phyloP scores from a whole-genome alignment of 177 flowering plant genomes.

The Telopea speciosissima region DNA sequence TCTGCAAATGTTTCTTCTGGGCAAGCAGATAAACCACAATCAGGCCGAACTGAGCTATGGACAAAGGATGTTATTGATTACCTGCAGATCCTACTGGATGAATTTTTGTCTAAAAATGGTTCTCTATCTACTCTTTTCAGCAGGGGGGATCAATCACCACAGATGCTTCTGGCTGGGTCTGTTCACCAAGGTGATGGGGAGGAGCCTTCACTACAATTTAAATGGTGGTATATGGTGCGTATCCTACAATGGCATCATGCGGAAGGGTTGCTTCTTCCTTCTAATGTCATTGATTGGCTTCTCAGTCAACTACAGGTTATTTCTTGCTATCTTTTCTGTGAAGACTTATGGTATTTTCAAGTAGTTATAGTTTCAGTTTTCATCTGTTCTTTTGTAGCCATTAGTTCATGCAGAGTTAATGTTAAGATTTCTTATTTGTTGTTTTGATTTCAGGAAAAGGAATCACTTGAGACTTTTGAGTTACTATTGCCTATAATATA shows the following conservation, averaged over 20 bases:
- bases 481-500: slow-evolving; percentile 77
- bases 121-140: slow-evolving; percentile 36
- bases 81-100: slow-evolving; percentile 77
- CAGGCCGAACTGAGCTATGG: slow-evolving; percentile 84
- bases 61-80: slow-evolving; percentile 93
- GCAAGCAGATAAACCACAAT: slow-evolving; percentile 56
- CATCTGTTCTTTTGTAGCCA: not conserved
- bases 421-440: slow-evolving; percentile 5
- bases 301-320: slow-evolving; percentile 77
- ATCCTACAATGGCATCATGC: slow-evolving; percentile 87
- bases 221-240: slow-evolving; percentile 95
- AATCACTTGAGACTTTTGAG: slow-evolving; percentile 58
- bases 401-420: not conserved
- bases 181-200: slow-evolving; percentile 49
- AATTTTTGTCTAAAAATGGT: slow-evolving; percentile 45
- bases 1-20: slow-evolving; percentile 59
- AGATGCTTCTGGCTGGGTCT: slow-evolving; percentile 47
- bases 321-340: slow-evolving; percentile 1
- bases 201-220: slow-evolving; percentile 73
- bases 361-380: not conserved
- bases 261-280: slow-evolving; percentile 77
- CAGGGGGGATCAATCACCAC: slow-evolving; percentile 68
- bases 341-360: not conserved
- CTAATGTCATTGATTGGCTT: slow-evolving; percentile 89
- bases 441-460: slow-evolving; percentile 62